phyloP scores from a whole-genome alignment of 2,329 filamentous ascomycete genomes.

The Talaromyces sp. region DNA sequence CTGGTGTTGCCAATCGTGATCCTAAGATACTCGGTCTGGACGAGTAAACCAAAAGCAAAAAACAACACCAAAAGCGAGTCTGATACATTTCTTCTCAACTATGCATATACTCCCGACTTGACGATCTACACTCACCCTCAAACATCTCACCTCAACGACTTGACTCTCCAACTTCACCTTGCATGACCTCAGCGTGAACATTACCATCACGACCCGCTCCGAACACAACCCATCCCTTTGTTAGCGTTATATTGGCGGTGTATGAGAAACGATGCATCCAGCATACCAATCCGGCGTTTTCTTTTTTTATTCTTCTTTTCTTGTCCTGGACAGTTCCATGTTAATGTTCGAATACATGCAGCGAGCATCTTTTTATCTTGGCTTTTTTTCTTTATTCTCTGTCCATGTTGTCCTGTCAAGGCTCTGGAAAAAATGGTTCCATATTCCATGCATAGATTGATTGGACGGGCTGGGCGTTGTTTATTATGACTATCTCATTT shows the following conservation, averaged over 20 bases:
- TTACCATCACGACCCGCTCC: constrained; percentile 17
- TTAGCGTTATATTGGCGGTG: constrained; percentile 30
- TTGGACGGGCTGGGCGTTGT: constrained; percentile 11
- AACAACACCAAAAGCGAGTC: no score
- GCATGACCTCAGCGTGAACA: constrained; percentile 15
- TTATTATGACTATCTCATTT: constrained; percentile 16
- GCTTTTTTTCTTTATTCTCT: constrained; percentile 18
- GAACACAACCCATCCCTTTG: constrained; percentile 16
- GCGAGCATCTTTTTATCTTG: constrained; percentile 6
- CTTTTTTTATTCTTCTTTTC: neutral
- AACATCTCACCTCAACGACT: constrained; percentile 15
- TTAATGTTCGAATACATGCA: constrained; percentile 3
- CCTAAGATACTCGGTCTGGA: constrained; percentile 26
- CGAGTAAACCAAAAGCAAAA: constrained; percentile 17
- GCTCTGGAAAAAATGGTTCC: constrained; percentile 3
- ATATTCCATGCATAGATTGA: constrained; percentile 16
- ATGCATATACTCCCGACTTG: neutral
- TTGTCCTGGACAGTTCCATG: constrained; percentile 7
- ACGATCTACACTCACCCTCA: constrained; percentile 5
- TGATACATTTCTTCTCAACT: neutral
- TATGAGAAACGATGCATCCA: constrained; percentile 32
- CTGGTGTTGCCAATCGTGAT: constrained; percentile 26
- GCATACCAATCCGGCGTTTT: constrained; percentile 21
- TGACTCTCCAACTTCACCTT: neutral
- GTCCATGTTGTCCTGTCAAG: constrained; percentile 2